Evolutionary conservation across 805 yeast genomes (phyloP).

Genomic region (Lipomyces anomalus): DNA sequence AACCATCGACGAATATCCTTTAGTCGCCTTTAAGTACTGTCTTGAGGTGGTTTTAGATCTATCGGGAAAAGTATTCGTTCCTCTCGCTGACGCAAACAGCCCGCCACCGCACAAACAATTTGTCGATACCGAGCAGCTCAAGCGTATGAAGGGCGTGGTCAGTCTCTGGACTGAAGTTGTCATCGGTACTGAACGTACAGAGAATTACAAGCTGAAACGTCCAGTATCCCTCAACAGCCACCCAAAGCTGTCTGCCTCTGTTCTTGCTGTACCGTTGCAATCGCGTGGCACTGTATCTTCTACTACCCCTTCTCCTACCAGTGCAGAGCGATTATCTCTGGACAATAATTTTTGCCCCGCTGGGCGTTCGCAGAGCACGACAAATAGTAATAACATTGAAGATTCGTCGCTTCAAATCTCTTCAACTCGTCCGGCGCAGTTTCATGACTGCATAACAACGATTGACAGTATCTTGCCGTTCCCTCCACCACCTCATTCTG

Average conservation of each 20-base stretch:
- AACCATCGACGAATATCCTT: slow-evolving; percentile 63
- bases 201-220: too few relatives aligned
- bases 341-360: too few relatives aligned
- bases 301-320: too few relatives aligned
- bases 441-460: too few relatives aligned
- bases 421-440: too few relatives aligned
- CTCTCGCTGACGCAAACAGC: slow-evolving; percentile 27
- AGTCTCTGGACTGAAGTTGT: slow-evolving; percentile 76
- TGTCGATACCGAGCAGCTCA: slow-evolving; percentile 74
- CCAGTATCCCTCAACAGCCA: too few relatives aligned
- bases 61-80: slow-evolving; percentile 50
- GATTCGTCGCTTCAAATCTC: too few relatives aligned
- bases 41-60: slow-evolving; percentile 78
- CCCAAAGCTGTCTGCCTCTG: too few relatives aligned
- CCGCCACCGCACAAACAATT: slow-evolving; percentile 33
- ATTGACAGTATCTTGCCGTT: slow-evolving; percentile 5
- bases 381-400: too few relatives aligned
- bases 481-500: not conserved
- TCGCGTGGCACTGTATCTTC: not conserved
- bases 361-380: too few relatives aligned
- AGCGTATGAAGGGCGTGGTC: slow-evolving; percentile 68
- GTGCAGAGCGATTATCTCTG: too few relatives aligned
- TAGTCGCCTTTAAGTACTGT: slow-evolving; percentile 77
- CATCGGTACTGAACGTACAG: slow-evolving; percentile 65
- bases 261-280: not conserved